phyloP scores from a whole-genome alignment of 1,139 yeast species.

The Magnusiomyces paraingens region DNA sequence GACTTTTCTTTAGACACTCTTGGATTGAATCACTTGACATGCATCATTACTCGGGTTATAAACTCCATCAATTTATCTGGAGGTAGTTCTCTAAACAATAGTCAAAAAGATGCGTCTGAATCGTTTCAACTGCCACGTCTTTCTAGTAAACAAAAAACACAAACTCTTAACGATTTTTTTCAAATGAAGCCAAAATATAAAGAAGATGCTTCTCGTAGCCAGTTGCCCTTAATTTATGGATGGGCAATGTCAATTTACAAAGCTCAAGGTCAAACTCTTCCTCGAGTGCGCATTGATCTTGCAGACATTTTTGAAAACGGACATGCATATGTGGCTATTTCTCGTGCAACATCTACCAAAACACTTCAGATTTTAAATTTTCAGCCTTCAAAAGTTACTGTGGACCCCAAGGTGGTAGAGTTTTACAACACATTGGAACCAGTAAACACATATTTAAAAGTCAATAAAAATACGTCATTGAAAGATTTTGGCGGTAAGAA shows the following conservation, averaged over 20 bases:
- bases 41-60: no score
- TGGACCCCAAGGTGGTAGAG: slow-evolving; percentile 56
- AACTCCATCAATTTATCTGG: slow-evolving; percentile 10
- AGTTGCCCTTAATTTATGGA: slow-evolving; percentile 68
- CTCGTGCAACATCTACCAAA: slow-evolving; percentile 76
- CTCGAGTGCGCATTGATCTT: slow-evolving; percentile 66
- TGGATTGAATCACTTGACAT: no score
- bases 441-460: no score
- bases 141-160: slow-evolving; percentile 60
- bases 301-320: slow-evolving; percentile 71
- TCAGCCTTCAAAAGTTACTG: slow-evolving; percentile 52
- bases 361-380: slow-evolving; percentile 70
- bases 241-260: slow-evolving; percentile 92
- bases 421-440: slow-evolving; percentile 47
- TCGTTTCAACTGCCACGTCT: slow-evolving; percentile 62
- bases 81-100: slow-evolving; percentile 13
- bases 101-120: slow-evolving; percentile 56
- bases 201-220: slow-evolving; percentile 40
- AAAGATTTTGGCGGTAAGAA: no score
- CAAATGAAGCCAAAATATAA: slow-evolving; percentile 50
- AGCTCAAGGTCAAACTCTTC: slow-evolving; percentile 86
- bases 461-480: no score
- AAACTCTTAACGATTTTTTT: no score
- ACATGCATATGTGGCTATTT: slow-evolving; percentile 84
- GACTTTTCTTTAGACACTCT: no score